Percentiles rank a stretch among this genome's conserved stretches.
These are phyloP conservation scores for Fusarium fujikuroi DNA, from an alignment of 2,329 filamentous ascomycete species.

Conservation along the genomic window DNA sequence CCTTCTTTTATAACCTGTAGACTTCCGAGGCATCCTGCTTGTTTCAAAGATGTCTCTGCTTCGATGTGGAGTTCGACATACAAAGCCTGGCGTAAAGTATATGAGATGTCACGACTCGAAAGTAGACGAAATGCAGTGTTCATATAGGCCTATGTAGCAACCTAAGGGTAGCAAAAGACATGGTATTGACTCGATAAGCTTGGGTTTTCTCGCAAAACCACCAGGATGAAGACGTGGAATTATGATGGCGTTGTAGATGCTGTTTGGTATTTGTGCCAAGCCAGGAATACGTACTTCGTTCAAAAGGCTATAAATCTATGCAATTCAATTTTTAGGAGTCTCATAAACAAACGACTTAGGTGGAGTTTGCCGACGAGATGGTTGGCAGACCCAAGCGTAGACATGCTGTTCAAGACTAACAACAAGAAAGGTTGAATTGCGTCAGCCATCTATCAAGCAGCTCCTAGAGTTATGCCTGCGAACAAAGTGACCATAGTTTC, in stretches of 20 bases:
- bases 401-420: fast-evolving
- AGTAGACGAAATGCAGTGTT: fast-evolving
- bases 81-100: not conserved
- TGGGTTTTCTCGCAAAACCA: not conserved
- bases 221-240: not conserved
- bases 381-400: not conserved
- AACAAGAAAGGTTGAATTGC: not conserved
- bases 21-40: not conserved
- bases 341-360: not conserved
- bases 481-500: fast-evolving
- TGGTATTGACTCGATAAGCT: not conserved
- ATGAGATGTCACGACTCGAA: fast-evolving
- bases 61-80: not conserved
- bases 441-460: not conserved
- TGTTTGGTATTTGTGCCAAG: not conserved
- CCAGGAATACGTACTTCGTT: fast-evolving
- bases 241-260: fast-evolving
- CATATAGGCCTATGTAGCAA: not conserved
- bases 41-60: not conserved
- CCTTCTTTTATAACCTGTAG: not conserved
- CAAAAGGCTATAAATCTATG: not conserved
- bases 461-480: fast-evolving
- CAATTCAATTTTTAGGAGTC: fast-evolving
- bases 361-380: not conserved
- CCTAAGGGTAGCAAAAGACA: not conserved